These are phyloP conservation scores for Curvularia verruculosa DNA, from an alignment of 2,329 filamentous ascomycete species.

Conservation along the genomic window DNA sequence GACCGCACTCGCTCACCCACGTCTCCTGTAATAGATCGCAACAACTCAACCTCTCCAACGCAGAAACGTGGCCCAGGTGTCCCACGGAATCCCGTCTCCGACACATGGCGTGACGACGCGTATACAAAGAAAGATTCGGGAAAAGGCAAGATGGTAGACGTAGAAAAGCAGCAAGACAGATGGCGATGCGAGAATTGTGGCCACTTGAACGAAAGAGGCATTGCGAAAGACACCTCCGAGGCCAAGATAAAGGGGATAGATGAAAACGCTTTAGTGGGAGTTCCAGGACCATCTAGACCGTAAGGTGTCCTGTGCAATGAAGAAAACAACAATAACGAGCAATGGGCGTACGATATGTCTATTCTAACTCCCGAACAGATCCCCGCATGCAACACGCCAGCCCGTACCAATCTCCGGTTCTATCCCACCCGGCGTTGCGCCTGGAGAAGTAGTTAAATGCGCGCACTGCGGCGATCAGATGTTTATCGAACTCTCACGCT, in stretches of 20 bases:
- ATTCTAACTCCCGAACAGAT: neutral
- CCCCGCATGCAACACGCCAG: too few relatives aligned
- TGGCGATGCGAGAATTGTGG: slow-evolving; percentile 15
- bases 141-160: slow-evolving; percentile 6
- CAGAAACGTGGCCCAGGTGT: slow-evolving; percentile 6
- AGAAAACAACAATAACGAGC: neutral
- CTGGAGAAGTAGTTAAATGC: neutral
- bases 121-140: slow-evolving; percentile 5
- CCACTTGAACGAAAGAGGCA: slow-evolving; percentile 2
- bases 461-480: slow-evolving; percentile 1
- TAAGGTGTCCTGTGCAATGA: neutral
- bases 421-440: neutral
- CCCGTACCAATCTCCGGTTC: neutral
- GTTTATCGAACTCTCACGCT: neutral
- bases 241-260: neutral
- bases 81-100: slow-evolving; percentile 11
- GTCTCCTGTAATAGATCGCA: slow-evolving; percentile 6
- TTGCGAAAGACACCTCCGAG: neutral
- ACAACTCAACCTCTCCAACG: slow-evolving; percentile 2
- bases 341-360: neutral
- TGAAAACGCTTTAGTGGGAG: neutral
- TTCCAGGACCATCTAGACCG: neutral
- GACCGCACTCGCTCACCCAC: slow-evolving; percentile 3
- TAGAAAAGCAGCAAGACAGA: slow-evolving; percentile 6
- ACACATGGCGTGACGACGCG: slow-evolving; percentile 15